Conservation (phyloP, 805 yeast species). For the Saccharomycopsis fibuligera region DNA sequence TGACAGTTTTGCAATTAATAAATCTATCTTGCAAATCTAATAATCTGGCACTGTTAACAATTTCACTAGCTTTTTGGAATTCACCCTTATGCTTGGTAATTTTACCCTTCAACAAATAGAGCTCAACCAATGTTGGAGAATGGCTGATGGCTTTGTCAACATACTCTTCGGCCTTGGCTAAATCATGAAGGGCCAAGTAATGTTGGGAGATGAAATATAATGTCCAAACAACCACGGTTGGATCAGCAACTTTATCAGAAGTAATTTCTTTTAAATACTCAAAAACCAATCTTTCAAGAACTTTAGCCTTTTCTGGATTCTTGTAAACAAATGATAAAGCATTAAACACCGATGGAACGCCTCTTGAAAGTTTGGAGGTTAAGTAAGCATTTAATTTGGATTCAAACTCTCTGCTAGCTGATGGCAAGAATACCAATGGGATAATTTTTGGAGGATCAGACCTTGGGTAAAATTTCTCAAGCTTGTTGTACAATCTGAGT, state of each 20-base stretch:
- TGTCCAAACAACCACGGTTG: conserved; percentile 54
- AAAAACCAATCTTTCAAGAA: conserved; percentile 48
- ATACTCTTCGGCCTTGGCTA: conserved; percentile 45
- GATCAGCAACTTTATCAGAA: conserved; percentile 28
- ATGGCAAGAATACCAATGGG: conserved; percentile 68
- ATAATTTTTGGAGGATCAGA: conserved; percentile 74
- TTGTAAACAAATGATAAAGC: conserved; percentile 76
- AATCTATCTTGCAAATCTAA: conserved; percentile 87
- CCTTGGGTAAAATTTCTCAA: conserved; percentile 68
- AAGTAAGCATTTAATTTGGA: conserved; percentile 49
- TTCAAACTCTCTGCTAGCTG: conserved; percentile 42
- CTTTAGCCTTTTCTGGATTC: conserved; percentile 30
- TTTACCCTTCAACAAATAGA: conserved; percentile 74
- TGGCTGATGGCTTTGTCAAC: conserved; percentile 61
- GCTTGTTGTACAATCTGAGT: conserved; percentile 54
- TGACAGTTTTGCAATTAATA: conserved; percentile 80
- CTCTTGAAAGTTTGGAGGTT: conserved; percentile 56
- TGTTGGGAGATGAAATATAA: conserved; percentile 76
- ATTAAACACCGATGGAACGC: conserved; percentile 87
- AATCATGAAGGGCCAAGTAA: conserved; percentile 49
- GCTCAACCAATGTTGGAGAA: conserved; percentile 81
- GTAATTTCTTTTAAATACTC: conserved; percentile 35
- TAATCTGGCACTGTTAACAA: conserved; percentile 63
- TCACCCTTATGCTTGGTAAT: conserved; percentile 69
- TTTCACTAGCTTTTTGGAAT: conserved; percentile 51